Base-by-base conservation (phyloP, 805 yeast genomes). In the Priceomyces melissophilus region DNA sequence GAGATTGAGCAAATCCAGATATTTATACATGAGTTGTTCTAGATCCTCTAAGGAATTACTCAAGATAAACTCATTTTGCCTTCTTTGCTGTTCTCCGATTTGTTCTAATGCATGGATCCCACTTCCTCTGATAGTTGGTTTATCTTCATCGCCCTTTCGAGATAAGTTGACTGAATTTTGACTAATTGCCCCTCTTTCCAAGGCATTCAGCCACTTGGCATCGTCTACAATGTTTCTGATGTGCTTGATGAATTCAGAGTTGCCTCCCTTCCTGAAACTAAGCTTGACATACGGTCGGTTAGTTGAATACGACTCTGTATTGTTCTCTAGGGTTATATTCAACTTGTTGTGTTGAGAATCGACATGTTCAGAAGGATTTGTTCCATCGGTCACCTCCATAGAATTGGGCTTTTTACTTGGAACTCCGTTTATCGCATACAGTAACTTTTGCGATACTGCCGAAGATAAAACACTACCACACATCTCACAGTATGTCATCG, bases 191-290 rank as follows among this genome's bases (percentile, higher is more conserved):
- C 74, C 73, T 29, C 51, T 53, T 6, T 46, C 44, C 34, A 36
- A 70, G 52, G 60, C 60, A 45, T 44, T 53, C 4, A 69, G 67
- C 84, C 87, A 83, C 35, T 68, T 65, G 9, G 70, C 52, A 10
- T 68, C 70, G 36, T 76, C 79, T n/a, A 84, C 38, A 3, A 54
- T 47, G 34, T 11, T 73, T 55, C 31, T 58, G 50, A 52, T 60
- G 2, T 78, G 58, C 39, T 76, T 71, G 15, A 69, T 72, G 43
- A 71, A 76, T 48, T 84, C 51, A 32, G 65, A 58, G 13, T 81
- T 82, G 6, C 95, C 95, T 4, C 84, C 84, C 30, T 73, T 74
- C 44, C 90, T 75, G 60, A 90, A 90, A 51, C 95, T 84, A 25
- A 88, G 41, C 56, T 86, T 87, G 10, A 84, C 70, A 38, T 73